phyloP scores from a whole-genome alignment of 2,329 filamentous ascomycete species.

The Ascomycota sp. region DNA sequence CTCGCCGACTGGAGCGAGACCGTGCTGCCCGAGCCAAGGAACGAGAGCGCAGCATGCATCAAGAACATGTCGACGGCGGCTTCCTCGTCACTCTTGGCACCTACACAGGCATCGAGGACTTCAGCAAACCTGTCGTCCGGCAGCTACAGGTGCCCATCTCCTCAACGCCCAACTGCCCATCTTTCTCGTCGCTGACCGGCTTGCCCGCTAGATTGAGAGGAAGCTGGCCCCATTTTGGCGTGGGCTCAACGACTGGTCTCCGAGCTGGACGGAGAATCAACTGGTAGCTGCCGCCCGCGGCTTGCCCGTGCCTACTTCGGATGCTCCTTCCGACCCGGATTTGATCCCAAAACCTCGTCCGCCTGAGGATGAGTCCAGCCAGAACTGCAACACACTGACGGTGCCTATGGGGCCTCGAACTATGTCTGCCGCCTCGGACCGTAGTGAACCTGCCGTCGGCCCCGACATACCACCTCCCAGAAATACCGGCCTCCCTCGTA shows the following conservation, averaged over 20 bases:
- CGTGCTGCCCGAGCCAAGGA: slow-evolving; percentile 57
- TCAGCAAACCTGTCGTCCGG: slow-evolving; percentile 69
- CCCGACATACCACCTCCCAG: slow-evolving; percentile 34
- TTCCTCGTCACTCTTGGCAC: slow-evolving; percentile 86
- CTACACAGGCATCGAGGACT: slow-evolving; percentile 85
- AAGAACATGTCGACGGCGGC: slow-evolving; percentile 87
- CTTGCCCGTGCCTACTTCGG: slow-evolving; percentile 62
- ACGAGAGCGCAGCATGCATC: slow-evolving; percentile 70
- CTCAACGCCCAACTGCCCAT: background rate
- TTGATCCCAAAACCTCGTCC: slow-evolving; percentile 26
- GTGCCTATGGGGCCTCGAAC: slow-evolving; percentile 63
- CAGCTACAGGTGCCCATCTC: slow-evolving; percentile 57
- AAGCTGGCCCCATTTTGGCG: slow-evolving; percentile 89
- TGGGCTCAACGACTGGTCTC: slow-evolving; percentile 72
- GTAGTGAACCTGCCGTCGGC: slow-evolving; percentile 36
- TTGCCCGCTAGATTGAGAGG: slow-evolving; percentile 54
- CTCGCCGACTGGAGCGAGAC: slow-evolving; percentile 66
- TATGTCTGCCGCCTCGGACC: slow-evolving; percentile 61
- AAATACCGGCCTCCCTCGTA: slow-evolving; percentile 15
- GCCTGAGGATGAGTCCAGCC: slow-evolving; percentile 25
- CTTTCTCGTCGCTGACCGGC: slow-evolving; percentile 4
- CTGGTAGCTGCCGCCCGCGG: slow-evolving; percentile 80
- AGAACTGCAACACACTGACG: slow-evolving; percentile 49
- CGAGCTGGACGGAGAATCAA: slow-evolving; percentile 85
- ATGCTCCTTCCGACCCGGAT: slow-evolving; percentile 58